phyloP scores from a whole-genome alignment of 1,284 basidiomycete species.

The Papiliotrema terrestris region DNA sequence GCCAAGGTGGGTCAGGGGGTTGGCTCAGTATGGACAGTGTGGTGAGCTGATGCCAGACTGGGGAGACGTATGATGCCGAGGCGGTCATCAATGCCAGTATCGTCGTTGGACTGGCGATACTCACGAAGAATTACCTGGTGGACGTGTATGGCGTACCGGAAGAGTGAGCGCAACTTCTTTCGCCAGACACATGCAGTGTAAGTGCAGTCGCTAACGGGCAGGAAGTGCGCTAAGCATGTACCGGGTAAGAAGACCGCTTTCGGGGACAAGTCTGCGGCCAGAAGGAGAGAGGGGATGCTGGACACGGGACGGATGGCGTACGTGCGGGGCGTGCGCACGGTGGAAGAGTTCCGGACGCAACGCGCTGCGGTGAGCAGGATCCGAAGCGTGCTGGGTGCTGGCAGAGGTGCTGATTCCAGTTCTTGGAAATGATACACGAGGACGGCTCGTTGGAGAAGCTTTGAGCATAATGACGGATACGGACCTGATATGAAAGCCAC shows the following conservation, averaged over 20 bases:
- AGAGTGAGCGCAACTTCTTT: conserved; percentile 59
- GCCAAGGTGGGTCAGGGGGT: background rate
- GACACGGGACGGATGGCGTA: conserved; percentile 30
- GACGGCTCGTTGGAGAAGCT: conserved; percentile 28
- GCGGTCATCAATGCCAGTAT: conserved; percentile 56
- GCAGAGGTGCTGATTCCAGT: conserved; percentile 9
- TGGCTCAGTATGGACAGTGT: no score
- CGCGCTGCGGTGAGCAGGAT: conserved; percentile 34
- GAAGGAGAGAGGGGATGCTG: conserved; percentile 31
- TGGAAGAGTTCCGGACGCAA: conserved; percentile 37
- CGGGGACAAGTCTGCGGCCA: conserved; percentile 73
- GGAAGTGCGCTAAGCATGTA: conserved; percentile 82
- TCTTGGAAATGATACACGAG: conserved; percentile 31
- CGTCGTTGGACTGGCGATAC: conserved; percentile 71
- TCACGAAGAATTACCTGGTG: conserved; percentile 80
- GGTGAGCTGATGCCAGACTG: background rate
- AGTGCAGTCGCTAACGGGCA: conserved; percentile 38
- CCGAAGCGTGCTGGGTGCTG: background rate
- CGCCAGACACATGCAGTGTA: conserved; percentile 5
- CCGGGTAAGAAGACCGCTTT: conserved; percentile 77
- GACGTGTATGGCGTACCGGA: conserved; percentile 74
- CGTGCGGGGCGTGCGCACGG: conserved; percentile 32
- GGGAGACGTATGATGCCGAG: conserved; percentile 23
- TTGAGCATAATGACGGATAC: no score
- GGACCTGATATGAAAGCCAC: no score